Conservation (phyloP, 2,329 filamentous ascomycete genomes). For the Aspergillus calidoustus region DNA sequence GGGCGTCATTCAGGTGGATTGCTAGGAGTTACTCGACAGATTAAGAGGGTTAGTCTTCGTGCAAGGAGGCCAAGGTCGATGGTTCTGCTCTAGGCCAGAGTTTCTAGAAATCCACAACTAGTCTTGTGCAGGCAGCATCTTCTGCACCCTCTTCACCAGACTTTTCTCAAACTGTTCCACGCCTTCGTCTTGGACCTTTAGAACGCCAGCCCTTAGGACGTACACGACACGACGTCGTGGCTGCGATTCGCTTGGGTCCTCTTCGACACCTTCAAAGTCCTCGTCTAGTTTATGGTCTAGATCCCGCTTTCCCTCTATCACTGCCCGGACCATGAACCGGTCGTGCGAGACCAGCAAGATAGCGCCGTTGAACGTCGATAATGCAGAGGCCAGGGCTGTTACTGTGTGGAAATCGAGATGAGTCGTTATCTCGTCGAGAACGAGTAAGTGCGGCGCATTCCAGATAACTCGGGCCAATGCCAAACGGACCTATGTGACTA, state of each 20-base stretch:
- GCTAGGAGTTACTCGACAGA: neutral
- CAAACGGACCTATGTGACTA: conserved; percentile 51
- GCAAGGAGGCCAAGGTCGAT: neutral
- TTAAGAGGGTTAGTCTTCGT: neutral
- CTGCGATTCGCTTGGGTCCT: conserved; percentile 47
- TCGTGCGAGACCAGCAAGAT: conserved; percentile 81
- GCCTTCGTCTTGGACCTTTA: conserved; percentile 62
- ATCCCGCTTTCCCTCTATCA: conserved; percentile 65
- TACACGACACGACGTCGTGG: conserved; percentile 62
- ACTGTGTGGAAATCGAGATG: conserved; percentile 86
- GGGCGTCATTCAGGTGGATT: neutral
- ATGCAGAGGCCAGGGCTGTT: conserved; percentile 67
- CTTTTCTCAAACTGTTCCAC: conserved; percentile 69
- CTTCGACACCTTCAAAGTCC: conserved; percentile 53
- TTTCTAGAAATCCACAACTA: neutral
- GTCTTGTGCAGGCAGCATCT: conserved; percentile 39
- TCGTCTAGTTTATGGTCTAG: conserved; percentile 45
- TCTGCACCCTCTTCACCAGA: conserved; percentile 63
- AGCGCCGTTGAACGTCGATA: conserved; percentile 73
- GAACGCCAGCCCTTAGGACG: conserved; percentile 61
- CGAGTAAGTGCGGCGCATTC: conserved; percentile 70
- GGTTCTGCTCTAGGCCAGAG: neutral
- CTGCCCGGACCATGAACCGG: conserved; percentile 76
- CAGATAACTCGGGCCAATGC: conserved; percentile 73
- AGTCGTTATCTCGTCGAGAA: conserved; percentile 82